Evolutionary conservation across 768 basidiomycete genomes (phyloP), one percentile per base, ranked within the genome.

Genomic region (Lentinula sp.): DNA sequence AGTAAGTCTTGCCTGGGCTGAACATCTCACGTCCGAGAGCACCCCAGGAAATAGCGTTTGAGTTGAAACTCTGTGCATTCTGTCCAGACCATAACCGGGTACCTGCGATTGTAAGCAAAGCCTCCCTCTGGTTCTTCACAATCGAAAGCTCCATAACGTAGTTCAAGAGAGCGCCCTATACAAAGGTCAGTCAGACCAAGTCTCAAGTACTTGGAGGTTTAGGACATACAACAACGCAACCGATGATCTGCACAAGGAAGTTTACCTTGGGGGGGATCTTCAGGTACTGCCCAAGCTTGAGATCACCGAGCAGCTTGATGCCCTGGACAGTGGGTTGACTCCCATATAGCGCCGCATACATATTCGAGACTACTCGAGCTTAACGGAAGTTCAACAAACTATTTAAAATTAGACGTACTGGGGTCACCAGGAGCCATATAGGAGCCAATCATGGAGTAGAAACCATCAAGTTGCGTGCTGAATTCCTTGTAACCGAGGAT

Each of bases 201-300:
- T 13, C 10, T 4, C 32, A 9, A 32, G n/a, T 11, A 35, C 2
- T 51, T 23, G 21, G 21, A 23, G 46, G 18, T 5, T 23, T 10
- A 9, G 28, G n/a, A 51, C 50, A 4, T 51, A 39, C 61, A 48
- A 74, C 62, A 13, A 59, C 21, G 81, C 69, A 48, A 5, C 81
- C 80, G 46, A 75, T 62, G 31, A 73, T 70, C 65, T 82, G 81
- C 21, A 76, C 77, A 28, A 72, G 67, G 70, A 83, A 82, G 21
- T 79, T 74, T 57, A 75, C 72, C 42, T 78, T 78, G 23, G 81
- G 81, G 6, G 80, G 77, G 23, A 82, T 73, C 72, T 81, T 82
- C 45, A 72, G 66, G 62, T 70, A 62, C 50, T 70, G 69, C 55
- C 61, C 66, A 55, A 75, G 71, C 62, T 80, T 82, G 21, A 80